Base-by-base conservation (phyloP, 768 basidiomycete genomes). In the Russula compacta region DNA sequence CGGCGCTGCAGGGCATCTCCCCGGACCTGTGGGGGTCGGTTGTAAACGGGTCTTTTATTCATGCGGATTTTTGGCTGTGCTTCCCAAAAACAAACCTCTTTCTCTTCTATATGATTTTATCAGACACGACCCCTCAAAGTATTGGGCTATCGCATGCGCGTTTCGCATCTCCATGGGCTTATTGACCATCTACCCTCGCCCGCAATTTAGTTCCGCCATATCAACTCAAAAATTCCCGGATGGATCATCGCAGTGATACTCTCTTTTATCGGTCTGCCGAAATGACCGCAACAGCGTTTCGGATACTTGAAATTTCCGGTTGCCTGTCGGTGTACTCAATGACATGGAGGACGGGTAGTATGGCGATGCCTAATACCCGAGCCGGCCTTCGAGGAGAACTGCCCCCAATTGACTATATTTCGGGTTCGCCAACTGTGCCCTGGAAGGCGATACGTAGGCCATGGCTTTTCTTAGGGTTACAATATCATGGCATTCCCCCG, bases 11-110 rank as follows among this genome's bases (percentile, higher is more conserved):
- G n/a, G n/a, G n/a, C n/a, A n/a, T n/a, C n/a, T n/a, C n/a, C n/a
- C n/a, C n/a, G n/a, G n/a, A n/a, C n/a, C n/a, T n/a, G n/a, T n/a
- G n/a, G n/a, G n/a, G n/a, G n/a, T n/a, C n/a, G n/a, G n/a, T n/a
- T n/a, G n/a, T n/a, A n/a, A n/a, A 53, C 61, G 56, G 5, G 61
- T 53, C 21, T 58, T 62, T 39, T 47, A 21, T 52, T 61, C 19
- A 61, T 14, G 36, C 3, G 36, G 17, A 38, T 17, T 39, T n/a
- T 32, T 19, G n/a, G 8, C 35, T 47, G 5, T 8, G 9, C 10
- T 3, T 4, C 8, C 36, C 17, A 17, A 32, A 19, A 14, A 3
- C 0, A n/a, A n/a, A n/a, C n/a, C n/a, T n/a, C n/a, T n/a, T 53
- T 47, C 24, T 38, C 46, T 43, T 56, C n/a, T 3, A 36, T 43